A percentile compares a stretch with the other conserved stretches of the same genome.
Conservation (phyloP, 1,284 basidiomycete species). For the Cutaneotrichosporon cutaneum region DNA sequence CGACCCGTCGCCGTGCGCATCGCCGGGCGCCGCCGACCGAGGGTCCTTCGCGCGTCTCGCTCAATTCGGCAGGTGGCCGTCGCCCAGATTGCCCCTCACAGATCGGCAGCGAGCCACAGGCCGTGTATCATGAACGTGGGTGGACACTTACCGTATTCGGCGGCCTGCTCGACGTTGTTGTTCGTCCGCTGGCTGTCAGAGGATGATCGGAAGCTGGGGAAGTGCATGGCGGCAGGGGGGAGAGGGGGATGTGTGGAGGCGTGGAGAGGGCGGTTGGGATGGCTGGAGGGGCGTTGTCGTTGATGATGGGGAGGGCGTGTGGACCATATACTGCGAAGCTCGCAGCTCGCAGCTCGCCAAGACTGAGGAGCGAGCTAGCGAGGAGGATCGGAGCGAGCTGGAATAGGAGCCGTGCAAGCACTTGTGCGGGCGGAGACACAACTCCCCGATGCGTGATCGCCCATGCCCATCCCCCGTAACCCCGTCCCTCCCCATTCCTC, state of each 20-base stretch:
- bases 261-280: neutral
- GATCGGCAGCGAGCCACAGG: neutral
- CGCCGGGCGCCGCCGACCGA: neutral
- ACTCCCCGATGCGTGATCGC: too few species aligned
- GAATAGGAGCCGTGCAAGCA: too few species aligned
- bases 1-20: neutral
- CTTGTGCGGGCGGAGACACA: too few species aligned
- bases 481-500: neutral
- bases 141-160: constrained; percentile 46
- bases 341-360: too few species aligned
- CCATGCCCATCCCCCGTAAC: too few species aligned
- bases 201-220: neutral
- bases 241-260: neutral
- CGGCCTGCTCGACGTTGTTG: constrained; percentile 44
- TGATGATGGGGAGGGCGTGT: neutral
- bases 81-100: neutral
- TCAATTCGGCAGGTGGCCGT: neutral
- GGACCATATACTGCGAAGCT: too few species aligned
- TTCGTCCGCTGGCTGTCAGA: constrained; percentile 34
- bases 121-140: neutral
- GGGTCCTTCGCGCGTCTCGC: neutral
- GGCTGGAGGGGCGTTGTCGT: neutral
- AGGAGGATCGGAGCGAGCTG: too few species aligned
- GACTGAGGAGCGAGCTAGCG: too few species aligned
- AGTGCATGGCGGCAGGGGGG: constrained; percentile 1